phyloP scores from a whole-genome alignment of 2,329 filamentous ascomycete genomes.

The Penicillium concentricum region DNA sequence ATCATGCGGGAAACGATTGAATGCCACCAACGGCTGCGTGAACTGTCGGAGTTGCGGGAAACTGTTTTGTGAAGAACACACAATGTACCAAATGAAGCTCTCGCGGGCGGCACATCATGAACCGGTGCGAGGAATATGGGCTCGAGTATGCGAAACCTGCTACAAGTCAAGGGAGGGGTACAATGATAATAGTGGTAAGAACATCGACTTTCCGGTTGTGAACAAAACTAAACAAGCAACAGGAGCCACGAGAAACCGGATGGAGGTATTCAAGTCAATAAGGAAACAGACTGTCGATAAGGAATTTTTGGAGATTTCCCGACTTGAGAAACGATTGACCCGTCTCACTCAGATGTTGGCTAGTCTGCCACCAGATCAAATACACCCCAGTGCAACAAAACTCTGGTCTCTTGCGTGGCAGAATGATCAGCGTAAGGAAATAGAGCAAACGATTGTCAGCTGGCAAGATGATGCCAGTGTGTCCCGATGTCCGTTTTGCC shows the following conservation, averaged over 20 bases:
- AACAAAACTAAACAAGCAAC: conserved; percentile 9
- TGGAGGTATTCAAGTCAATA: conserved; percentile 65
- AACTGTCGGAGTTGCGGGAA: conserved; percentile 93
- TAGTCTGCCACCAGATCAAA: conserved; percentile 68
- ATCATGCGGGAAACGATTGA: conserved; percentile 75
- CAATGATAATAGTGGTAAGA: conserved; percentile 72
- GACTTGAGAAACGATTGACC: conserved; percentile 87
- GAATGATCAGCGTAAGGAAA: conserved; percentile 71
- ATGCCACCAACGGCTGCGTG: conserved; percentile 75
- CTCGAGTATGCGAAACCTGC: conserved; percentile 95
- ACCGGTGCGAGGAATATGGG: conserved; percentile 87
- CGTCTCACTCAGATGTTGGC: conserved; percentile 83
- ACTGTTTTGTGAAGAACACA: conserved; percentile 95
- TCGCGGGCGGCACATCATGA: conserved; percentile 87
- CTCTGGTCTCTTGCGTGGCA: conserved; percentile 60
- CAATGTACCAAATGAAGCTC: conserved; percentile 99
- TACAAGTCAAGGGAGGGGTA: conserved; percentile 96
- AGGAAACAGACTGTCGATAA: conserved; percentile 78
- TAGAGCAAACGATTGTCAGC: conserved; percentile 89
- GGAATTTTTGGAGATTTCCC: conserved; percentile 80
- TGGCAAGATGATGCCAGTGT: conserved; percentile 93
- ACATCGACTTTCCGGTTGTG: not conserved
- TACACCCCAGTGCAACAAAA: conserved; percentile 50
- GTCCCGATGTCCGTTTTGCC: conserved; percentile 82
- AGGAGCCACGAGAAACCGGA: conserved; percentile 70